Base-by-base conservation (phyloP, 257 asterid genomes). In the Solanum arcanum region DNA sequence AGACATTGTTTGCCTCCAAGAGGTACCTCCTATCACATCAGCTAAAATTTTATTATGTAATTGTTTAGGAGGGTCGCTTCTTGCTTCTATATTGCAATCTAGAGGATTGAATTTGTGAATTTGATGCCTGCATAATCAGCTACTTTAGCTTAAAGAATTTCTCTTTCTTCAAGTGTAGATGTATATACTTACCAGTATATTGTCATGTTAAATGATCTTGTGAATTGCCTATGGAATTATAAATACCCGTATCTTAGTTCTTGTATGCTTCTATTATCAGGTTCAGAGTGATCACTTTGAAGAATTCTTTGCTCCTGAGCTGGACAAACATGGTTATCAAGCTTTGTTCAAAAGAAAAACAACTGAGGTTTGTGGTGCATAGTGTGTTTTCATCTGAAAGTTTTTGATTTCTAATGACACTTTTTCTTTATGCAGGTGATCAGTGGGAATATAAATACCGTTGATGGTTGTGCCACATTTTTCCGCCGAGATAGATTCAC, bases 391-490 rank as follows among this genome's bases (percentile, higher is more conserved):
- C 10, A 62, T 81, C 78, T 78, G 74, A 69, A 82, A 27, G 62
- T 46, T 66, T 27, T 59, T 80, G 75, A 88, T 86, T 88, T 88
- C 12, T 60, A 86, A 64, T 52, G 76, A 73, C 78, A 25, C 27
- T 86, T 73, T 83, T 37, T 46, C 66, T 25, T 13, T 88, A 85
- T 89, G 88, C 93, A 97, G 99, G 96, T 93, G 87, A 93, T 90
- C 88, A 91, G 88, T 82, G 95, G 97, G 86, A 92, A 90, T 72
- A 90, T 87, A 60, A 91, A 90, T 86, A 91, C 77, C 39, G 68
- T 93, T 87, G 99, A 96, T 89, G 99, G 99, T 78, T 97, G 99
- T 91, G 99, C 99, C 89, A 97, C 99, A 69, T 97, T 97, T 89
- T 97, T 96, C 90, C 99, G 98, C 23, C 96, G 98, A 76, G 99